Evolutionary conservation across 2,329 filamentous ascomycete genomes (phyloP).

Genomic region (Thielaviopsis musarum): DNA sequence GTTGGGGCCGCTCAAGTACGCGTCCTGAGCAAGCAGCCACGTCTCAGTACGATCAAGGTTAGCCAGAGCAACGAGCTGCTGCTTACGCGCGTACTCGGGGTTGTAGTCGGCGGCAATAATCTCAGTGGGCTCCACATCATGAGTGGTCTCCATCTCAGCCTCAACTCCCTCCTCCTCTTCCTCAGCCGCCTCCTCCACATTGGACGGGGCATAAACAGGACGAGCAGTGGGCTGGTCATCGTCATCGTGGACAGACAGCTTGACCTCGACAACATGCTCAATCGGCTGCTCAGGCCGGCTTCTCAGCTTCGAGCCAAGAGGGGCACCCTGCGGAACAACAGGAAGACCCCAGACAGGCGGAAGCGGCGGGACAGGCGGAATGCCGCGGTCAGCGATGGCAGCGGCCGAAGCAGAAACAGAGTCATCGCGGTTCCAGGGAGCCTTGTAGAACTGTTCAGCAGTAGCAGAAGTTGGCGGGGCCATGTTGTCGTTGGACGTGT

Average conservation of each 20-base stretch:
- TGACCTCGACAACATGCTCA: slow-evolving; percentile 14
- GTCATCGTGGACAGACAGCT: slow-evolving; percentile 13
- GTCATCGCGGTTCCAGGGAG: slow-evolving; percentile 48
- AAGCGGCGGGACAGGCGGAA: slow-evolving; percentile 8
- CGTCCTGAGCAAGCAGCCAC: slow-evolving; percentile 71
- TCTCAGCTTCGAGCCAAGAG: background rate
- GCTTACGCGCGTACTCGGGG: slow-evolving; percentile 55
- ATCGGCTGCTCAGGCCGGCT: slow-evolving; percentile 1
- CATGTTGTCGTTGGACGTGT: slow-evolving; percentile 37
- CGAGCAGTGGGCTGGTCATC: slow-evolving; percentile 14
- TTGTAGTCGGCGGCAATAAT: slow-evolving; percentile 52
- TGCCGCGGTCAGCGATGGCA: background rate
- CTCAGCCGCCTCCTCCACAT: slow-evolving; percentile 18
- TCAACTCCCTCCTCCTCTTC: slow-evolving; percentile 15
- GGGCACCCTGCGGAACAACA: background rate
- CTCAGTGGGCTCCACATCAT: slow-evolving; percentile 36
- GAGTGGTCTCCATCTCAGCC: slow-evolving; percentile 24
- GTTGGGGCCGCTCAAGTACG: slow-evolving; percentile 54
- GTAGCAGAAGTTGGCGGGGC: slow-evolving; percentile 66
- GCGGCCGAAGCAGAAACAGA: slow-evolving; percentile 19
- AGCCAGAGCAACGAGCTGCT: slow-evolving; percentile 51
- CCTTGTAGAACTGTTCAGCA: slow-evolving; percentile 82
- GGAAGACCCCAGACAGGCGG: slow-evolving; percentile 9
- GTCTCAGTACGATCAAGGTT: slow-evolving; percentile 71
- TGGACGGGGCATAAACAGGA: slow-evolving; percentile 15